These are phyloP conservation scores for Alternaria sp. DNA, from an alignment of 2,329 filamentous ascomycete genomes.

Conservation along the genomic window DNA sequence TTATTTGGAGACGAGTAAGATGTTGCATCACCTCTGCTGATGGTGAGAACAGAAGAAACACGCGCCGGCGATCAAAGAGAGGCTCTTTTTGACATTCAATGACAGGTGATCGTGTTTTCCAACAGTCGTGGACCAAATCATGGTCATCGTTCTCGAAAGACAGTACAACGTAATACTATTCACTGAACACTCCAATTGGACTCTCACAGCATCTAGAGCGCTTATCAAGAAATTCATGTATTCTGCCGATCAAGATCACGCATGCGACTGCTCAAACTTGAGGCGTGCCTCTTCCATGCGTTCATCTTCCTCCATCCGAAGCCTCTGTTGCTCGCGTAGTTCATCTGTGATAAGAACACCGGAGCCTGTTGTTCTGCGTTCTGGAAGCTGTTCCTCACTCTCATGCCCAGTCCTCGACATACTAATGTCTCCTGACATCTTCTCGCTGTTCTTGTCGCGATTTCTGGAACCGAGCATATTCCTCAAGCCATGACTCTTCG, in stretches of 20 bases:
- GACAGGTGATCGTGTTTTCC: background rate
- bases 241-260: background rate
- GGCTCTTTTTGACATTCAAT: background rate
- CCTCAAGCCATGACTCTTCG: constrained; percentile 6
- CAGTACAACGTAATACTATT: background rate
- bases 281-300: background rate
- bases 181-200: background rate
- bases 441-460: constrained; percentile 6
- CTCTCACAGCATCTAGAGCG: background rate
- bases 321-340: constrained; percentile 4
- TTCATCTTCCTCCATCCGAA: constrained; percentile 4
- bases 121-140: background rate
- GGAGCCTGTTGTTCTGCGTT: constrained; percentile 1
- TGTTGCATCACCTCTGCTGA: background rate
- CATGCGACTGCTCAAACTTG: background rate
- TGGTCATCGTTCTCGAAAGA: background rate
- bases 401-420: constrained; percentile 6
- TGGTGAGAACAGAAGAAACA: background rate
- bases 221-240: background rate
- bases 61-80: too few species aligned
- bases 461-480: constrained; percentile 12
- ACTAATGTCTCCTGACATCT: constrained; percentile 2
- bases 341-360: constrained; percentile 10
- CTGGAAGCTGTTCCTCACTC: constrained; percentile 21
- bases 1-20: background rate